These are phyloP conservation scores for Halophytophthora polymorphica DNA, from an alignment of 352 stramenopile genomes.

Conservation along the genomic window DNA sequence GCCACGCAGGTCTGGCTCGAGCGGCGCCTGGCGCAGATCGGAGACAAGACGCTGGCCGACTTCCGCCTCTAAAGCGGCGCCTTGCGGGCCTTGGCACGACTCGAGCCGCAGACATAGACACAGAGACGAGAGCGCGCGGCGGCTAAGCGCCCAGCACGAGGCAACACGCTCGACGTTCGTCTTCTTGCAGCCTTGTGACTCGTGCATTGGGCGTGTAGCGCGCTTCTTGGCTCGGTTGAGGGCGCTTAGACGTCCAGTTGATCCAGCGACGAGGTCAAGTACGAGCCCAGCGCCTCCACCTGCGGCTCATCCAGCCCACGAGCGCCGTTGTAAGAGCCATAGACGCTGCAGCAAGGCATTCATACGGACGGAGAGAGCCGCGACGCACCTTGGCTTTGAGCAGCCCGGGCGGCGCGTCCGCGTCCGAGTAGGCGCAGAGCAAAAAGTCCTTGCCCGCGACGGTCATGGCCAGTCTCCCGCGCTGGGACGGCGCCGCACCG, in stretches of 20 bases:
- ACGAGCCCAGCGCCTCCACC: conserved; percentile 60
- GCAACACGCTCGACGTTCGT: not conserved
- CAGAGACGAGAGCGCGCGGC: conserved; percentile 3
- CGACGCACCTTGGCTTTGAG: conserved; percentile 68
- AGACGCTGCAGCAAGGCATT: conserved; percentile 3
- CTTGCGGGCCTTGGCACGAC: too few species aligned
- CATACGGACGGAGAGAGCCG: not conserved
- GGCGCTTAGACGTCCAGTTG: conserved; percentile 61
- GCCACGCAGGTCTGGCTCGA: conserved; percentile 73
- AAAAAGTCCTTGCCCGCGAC: conserved; percentile 69
- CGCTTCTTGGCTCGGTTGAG: conserved; percentile 1
- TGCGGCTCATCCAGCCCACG: conserved; percentile 9
- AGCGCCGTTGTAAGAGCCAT: not conserved
- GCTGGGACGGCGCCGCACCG: conserved; percentile 16
- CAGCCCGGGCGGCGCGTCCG: conserved; percentile 47
- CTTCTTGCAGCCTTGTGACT: conserved; percentile 4
- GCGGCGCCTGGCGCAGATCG: conserved; percentile 47
- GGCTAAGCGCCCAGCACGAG: conserved; percentile 1
- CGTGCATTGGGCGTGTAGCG: conserved; percentile 1
- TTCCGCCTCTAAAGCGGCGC: conserved; percentile 34
- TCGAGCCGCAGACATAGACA: conserved; percentile 1
- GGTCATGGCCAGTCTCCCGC: conserved; percentile 57
- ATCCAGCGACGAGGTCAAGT: conserved; percentile 61
- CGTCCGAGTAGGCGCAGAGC: conserved; percentile 70
- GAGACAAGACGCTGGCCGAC: conserved; percentile 53